phyloP scores from a whole-genome alignment of 225 moss, liverwort and hornwort species.

The Polytrichum formosum region DNA sequence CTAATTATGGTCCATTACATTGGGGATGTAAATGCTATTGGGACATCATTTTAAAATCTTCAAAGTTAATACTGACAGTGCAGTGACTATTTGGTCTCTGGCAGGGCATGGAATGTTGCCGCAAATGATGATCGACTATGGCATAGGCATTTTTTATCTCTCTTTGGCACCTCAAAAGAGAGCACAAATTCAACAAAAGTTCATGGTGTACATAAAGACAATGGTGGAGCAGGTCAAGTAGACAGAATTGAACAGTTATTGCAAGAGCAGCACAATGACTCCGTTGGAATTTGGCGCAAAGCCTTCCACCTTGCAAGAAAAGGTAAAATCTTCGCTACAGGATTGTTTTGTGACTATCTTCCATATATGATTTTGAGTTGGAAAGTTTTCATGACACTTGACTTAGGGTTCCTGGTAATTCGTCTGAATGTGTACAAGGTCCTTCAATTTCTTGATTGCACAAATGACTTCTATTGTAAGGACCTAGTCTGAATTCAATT shows the following conservation, averaged over 20 bases:
- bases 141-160: constrained; percentile 62
- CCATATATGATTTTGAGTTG: not conserved
- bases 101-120: constrained; percentile 78
- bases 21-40: too few relatives aligned
- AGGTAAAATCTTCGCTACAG: constrained; percentile 30
- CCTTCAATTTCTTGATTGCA: not conserved
- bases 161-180: constrained; percentile 35
- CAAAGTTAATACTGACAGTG: constrained; percentile 8
- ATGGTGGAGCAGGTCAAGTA: constrained; percentile 16
- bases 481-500: not conserved
- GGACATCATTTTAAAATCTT: not conserved
- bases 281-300: constrained; percentile 59
- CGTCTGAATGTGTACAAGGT: not conserved
- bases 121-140: constrained; percentile 73
- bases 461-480: not conserved
- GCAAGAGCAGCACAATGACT: constrained; percentile 16
- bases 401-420: too few relatives aligned
- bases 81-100: constrained; percentile 7
- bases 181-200: constrained; percentile 19
- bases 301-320: constrained; percentile 66
- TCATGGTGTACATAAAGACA: constrained; percentile 17
- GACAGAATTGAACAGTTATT: constrained; percentile 5
- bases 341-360: not conserved
- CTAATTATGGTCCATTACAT: not conserved
- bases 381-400: not conserved